phyloP scores from a whole-genome alignment of 805 yeast species.

The Ogataea pignaliae region DNA sequence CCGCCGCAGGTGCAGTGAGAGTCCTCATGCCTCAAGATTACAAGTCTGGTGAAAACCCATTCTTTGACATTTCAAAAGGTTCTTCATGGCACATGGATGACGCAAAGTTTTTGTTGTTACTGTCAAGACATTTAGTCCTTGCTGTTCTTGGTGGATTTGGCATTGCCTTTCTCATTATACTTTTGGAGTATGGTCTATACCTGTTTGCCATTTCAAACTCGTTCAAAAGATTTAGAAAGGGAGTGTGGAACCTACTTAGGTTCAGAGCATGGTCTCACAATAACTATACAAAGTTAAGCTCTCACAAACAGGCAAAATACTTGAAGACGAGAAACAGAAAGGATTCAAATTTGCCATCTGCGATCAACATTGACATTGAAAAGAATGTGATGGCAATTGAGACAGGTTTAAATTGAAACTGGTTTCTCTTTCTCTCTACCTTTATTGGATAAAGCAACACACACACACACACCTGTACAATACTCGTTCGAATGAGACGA shows the following conservation, averaged over 20 bases:
- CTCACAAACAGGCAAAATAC: constrained; percentile 20
- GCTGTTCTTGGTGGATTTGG: constrained; percentile 69
- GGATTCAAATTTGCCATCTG: constrained; percentile 49
- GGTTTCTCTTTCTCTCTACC: too few species aligned
- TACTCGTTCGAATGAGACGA: too few species aligned
- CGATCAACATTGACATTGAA: constrained; percentile 32
- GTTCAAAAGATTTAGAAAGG: constrained; percentile 18
- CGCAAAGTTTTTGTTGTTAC: constrained; percentile 68
- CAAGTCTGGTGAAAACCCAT: constrained; percentile 54
- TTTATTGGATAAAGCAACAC: not conserved
- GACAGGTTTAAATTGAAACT: not conserved
- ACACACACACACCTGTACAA: not conserved
- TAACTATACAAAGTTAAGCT: constrained; percentile 18
- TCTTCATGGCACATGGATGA: constrained; percentile 93
- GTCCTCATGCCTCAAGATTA: constrained; percentile 71
- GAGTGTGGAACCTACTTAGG: constrained; percentile 18
- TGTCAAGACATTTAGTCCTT: constrained; percentile 70
- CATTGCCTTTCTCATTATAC: constrained; percentile 45
- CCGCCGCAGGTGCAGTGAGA: constrained; percentile 61
- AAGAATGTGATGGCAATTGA: constrained; percentile 24
- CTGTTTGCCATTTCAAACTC: constrained; percentile 24
- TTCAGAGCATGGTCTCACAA: constrained; percentile 20
- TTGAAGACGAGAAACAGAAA: constrained; percentile 37
- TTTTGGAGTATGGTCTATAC: constrained; percentile 43
- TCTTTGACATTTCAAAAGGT: constrained; percentile 74